Base-by-base conservation (phyloP, 768 basidiomycete species). In the Goffeauzyma gilvescens region DNA sequence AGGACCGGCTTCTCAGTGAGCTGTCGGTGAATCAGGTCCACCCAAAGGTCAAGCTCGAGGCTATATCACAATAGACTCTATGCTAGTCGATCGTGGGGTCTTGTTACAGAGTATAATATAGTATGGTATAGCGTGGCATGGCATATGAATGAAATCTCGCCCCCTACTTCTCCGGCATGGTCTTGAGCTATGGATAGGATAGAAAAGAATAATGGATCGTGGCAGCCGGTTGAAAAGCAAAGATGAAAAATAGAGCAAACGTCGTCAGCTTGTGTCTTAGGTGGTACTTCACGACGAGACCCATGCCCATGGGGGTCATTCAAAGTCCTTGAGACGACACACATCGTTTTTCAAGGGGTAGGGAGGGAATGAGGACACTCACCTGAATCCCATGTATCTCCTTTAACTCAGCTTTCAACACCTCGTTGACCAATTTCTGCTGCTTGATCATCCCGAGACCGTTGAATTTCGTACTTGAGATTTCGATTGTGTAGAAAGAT, bases 381-480 rank as follows among this genome's bases (percentile, higher is more conserved):
- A 85, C 90, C 71, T 95, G 89, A 21, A 98, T 65, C 4, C 93
- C 93, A 60, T 98, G 93, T 40, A 95, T 89, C 10, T 72, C 76
- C 55, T 75, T 73, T 36, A 98, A 85, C 60, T 95, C 93, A 54
- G 78, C 68, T 66, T 89, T 87, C 50, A 98, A 66, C 8, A 73
- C 70, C 46, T 83, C 72, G 10, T 80, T 89, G 28, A 98, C 86
- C 22, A 93, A 68, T 46, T 76, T 75, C 63, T 98, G 93, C 63
- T 98, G 93, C 68, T 93, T 89, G 41, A 96, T 76, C 32, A 75
- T 79, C 1, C 81, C 64, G 30, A 96, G 65, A 7, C 80, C 90
- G 50, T 79, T 76, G 71, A 98, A 96, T 1, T 71, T 71, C n/a
- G 74, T 62, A 45, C 83, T 86, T 4, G 80, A 73, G 49, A 98